Percentiles rank a stretch among this genome's conserved stretches.
Conservation (phyloP, 2,329 filamentous ascomycete species). For the Parastagonospora avenae region DNA sequence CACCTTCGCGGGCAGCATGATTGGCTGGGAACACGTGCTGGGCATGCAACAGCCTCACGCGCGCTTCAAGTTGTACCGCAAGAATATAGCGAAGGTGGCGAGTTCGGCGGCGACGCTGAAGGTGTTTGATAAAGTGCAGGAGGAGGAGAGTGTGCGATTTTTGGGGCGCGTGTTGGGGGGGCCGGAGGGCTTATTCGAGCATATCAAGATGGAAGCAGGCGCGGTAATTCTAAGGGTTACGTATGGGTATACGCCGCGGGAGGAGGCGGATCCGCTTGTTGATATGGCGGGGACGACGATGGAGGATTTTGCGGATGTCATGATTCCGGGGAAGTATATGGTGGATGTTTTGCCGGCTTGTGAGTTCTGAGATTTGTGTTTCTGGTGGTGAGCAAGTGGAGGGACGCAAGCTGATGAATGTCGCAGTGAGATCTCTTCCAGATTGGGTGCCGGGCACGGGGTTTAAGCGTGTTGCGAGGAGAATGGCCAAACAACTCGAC, state of each 20-base stretch:
- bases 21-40: conserved; percentile 29
- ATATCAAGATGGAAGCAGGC: conserved; percentile 32
- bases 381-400: no score
- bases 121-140: conserved; percentile 31
- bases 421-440: conserved; percentile 48
- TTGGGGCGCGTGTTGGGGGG: conserved; percentile 25
- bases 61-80: conserved; percentile 27
- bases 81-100: conserved; percentile 32
- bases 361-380: no score
- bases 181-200: conserved; percentile 26
- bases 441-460: conserved; percentile 54
- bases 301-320: conserved; percentile 47
- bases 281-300: conserved; percentile 49
- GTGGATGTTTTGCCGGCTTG: conserved; percentile 55
- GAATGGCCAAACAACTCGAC: conserved; percentile 39
- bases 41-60: conserved; percentile 24
- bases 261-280: conserved; percentile 52
- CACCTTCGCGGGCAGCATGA: conserved; percentile 30
- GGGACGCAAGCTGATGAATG: neutral
- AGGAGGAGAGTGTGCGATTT: conserved; percentile 34
- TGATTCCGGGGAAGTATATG: conserved; percentile 50
- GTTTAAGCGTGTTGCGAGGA: conserved; percentile 51
- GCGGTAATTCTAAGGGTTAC: conserved; percentile 34
- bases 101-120: conserved; percentile 21
- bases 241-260: conserved; percentile 53